Evolutionary conservation across 2,329 filamentous ascomycete genomes (phyloP), one percentile per base, ranked within the genome.

Genomic region (Sporothrix curviconia): DNA sequence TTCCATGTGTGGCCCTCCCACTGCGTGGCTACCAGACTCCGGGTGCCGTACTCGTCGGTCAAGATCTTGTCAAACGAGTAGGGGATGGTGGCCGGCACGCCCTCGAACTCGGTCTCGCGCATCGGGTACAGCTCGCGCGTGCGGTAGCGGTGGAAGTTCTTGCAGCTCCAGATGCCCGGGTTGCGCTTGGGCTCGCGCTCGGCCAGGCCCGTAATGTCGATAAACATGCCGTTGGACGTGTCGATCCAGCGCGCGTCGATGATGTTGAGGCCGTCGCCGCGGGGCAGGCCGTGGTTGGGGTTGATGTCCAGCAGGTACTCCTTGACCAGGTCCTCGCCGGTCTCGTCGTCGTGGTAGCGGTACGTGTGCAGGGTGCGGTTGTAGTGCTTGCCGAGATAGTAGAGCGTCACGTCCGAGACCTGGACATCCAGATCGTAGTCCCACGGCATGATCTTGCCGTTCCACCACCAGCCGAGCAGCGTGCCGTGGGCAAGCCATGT

Each of bases 401-500:
- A 70, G 46, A 94, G 76, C 1, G 89, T 91, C 32, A 76, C 73
- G 56, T 79, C 80, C 17, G 84, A 82, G 28, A 94, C 84, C 71
- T 94, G 90, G 0, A 89, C 88, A 70, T 95, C 90, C 46, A 94
- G 76, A 69, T 95, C 90, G 75, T 84, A 88, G 70, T 94, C 89
- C 89, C 89, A 92, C 0, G 89, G 88, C 74, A 92, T 83, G 67
- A 89, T 84, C 71, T 83, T 73, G 42, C 76, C 80, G 68, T 90
- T 92, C 90, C 90, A 95, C 87, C 88, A 94, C 90, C 90, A 95
- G 12, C 89, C 90, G 22, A 95, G 75, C 51, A 94, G 73, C 4
- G 89, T 91, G 50, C 90, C 90, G 70, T 95, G 90, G 39, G 90
- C 89, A 59, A 95, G 83, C 90, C 90, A 94, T 0, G 90, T 92